Base-by-base conservation (phyloP, 2,329 filamentous ascomycete species). In the Ophiosphaerella korrae region DNA sequence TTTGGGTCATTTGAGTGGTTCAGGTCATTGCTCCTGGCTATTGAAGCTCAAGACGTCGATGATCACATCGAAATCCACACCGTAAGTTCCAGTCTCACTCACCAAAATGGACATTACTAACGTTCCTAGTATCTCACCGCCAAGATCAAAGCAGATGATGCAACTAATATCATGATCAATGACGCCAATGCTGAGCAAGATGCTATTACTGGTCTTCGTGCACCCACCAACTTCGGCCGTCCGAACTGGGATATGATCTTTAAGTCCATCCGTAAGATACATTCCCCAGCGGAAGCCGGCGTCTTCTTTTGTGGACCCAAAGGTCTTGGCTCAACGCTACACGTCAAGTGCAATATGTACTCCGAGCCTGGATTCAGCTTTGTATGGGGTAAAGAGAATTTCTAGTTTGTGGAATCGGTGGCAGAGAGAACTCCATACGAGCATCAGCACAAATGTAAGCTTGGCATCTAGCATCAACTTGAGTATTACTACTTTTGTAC, bases 211-310 rank as follows among this genome's bases (percentile, higher is more conserved):
- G 90, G 90, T 47, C 82, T 94, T 26, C 83, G 89, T 42, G 88
- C 89, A 47, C 89, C 89, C 16, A 94, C 90, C 37, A 94, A 92
- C 77, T 92, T 94, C 70, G 90, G 90, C 46, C 81, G 89, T 21
- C 90, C 90, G 13, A 93, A 94, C 76, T 94, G 90, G 90, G 89
- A 94, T 70, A 90, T 90, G 84, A 89, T 95, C 65, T 94, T 94
- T 78, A 84, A 89, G 57, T 87, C 87, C 47, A 89, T 95, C 70
- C 81, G 89, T 66, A 92, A 92, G 75, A 84, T 94, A 44, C 74
- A 76, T 57, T 50, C 66, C 2, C 74, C 74, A 6, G 73, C 74
- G 8, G 74, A 76, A 60, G 74, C 74, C 1, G 74, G 74, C 59
- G 74, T 76, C 11, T 76, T 94, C 79, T 94, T 93, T 80, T 94